Evolutionary conservation across 805 yeast genomes (phyloP).

Genomic region (Ogataea polymorpha): DNA sequence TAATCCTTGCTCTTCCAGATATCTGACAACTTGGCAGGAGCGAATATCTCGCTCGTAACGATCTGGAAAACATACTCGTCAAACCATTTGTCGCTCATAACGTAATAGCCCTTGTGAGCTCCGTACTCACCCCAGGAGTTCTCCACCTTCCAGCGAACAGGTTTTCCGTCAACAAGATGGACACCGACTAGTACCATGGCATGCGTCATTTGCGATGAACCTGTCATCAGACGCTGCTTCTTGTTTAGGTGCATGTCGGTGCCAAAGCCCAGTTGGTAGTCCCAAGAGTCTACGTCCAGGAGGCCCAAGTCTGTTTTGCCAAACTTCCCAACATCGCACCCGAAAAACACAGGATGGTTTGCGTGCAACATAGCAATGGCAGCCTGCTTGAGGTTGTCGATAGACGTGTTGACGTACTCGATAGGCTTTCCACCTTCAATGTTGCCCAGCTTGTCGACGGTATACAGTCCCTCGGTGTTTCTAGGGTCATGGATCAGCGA

Average conservation of each 20-base stretch:
- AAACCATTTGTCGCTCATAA: slow-evolving; percentile 73
- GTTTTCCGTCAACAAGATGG: slow-evolving; percentile 57
- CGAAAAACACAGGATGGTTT: slow-evolving; percentile 83
- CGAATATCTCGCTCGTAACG: slow-evolving; percentile 40
- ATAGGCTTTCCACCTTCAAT: slow-evolving; percentile 71
- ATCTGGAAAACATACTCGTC: slow-evolving; percentile 75
- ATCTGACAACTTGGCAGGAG: slow-evolving; percentile 35
- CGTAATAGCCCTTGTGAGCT: slow-evolving; percentile 66
- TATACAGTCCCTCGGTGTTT: slow-evolving; percentile 63
- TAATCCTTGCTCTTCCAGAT: slow-evolving; percentile 49
- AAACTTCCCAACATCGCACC: slow-evolving; percentile 81
- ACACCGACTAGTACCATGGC: slow-evolving; percentile 88
- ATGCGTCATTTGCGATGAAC: slow-evolving; percentile 75
- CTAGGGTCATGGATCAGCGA: slow-evolving; percentile 85
- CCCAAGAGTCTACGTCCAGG: slow-evolving; percentile 69
- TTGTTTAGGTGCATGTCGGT: slow-evolving; percentile 34
- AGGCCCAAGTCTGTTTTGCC: slow-evolving; percentile 61
- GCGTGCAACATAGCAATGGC: slow-evolving; percentile 68
- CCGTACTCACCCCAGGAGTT: slow-evolving; percentile 78
- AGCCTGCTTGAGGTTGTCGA: slow-evolving; percentile 53
- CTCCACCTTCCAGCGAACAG: slow-evolving; percentile 71
- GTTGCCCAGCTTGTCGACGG: slow-evolving; percentile 76
- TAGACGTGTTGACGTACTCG: slow-evolving; percentile 68
- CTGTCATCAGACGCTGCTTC: slow-evolving; percentile 33
- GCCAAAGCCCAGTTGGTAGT: slow-evolving; percentile 58